phyloP scores from a whole-genome alignment of 2,329 filamentous ascomycete species.

The Neopestalotiopsis sp. region DNA sequence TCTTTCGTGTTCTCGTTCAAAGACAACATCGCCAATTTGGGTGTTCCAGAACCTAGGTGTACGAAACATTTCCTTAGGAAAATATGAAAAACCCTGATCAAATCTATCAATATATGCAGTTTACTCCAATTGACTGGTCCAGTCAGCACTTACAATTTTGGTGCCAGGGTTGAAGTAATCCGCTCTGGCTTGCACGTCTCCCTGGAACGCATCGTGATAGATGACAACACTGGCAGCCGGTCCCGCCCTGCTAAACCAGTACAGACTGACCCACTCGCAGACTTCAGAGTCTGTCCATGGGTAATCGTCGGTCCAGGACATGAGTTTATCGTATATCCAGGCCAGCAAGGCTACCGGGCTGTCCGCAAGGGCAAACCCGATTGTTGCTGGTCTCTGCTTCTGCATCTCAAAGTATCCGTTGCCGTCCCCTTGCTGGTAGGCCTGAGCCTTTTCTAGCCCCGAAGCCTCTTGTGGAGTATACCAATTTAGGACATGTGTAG shows the following conservation, averaged over 20 bases:
- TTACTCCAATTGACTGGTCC: not conserved
- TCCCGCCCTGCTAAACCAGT: constrained; percentile 25
- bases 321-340: constrained; percentile 38
- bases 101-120: not conserved
- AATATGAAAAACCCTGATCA: constrained; percentile 22
- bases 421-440: constrained; percentile 22
- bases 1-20: constrained; percentile 22
- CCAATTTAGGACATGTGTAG: constrained; percentile 19
- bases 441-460: constrained; percentile 22
- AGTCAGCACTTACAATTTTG: not conserved
- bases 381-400: too few relatives aligned
- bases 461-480: constrained; percentile 22
- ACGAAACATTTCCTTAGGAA: constrained; percentile 21
- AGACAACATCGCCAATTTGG: constrained; percentile 24
- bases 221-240: constrained; percentile 23
- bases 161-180: not conserved
- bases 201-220: constrained; percentile 20
- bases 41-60: constrained; percentile 21
- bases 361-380: constrained; percentile 25
- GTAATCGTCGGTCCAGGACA: constrained; percentile 32
- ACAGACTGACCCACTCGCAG: constrained; percentile 25
- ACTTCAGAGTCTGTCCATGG: constrained; percentile 23
- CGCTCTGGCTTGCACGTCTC: not conserved
- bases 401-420: constrained; percentile 4
- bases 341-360: constrained; percentile 35